These are phyloP conservation scores for Leucocoprinus sp. DNA, from an alignment of 768 basidiomycete species.

Conservation along the genomic window DNA sequence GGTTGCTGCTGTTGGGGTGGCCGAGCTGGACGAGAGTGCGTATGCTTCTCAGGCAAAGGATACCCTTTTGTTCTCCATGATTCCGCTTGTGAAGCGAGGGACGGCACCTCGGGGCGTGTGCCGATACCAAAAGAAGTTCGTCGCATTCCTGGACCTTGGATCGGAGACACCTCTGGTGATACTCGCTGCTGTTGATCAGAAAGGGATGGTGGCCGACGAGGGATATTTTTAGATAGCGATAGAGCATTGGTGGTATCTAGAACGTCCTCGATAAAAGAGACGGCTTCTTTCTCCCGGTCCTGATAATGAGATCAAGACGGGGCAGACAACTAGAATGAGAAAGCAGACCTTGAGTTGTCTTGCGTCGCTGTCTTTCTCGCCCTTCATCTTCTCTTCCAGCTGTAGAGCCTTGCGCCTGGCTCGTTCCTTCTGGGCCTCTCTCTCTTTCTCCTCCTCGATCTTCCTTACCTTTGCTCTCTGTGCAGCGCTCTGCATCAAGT, in stretches of 20 bases:
- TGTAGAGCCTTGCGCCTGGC: constrained; percentile 75
- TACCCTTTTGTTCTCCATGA: constrained; percentile 61
- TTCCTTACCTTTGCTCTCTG: constrained; percentile 75
- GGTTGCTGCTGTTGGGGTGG: not conserved
- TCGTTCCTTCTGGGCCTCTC: constrained; percentile 72
- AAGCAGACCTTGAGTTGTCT: constrained; percentile 2
- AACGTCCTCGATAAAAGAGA: constrained; percentile 40
- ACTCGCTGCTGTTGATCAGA: constrained; percentile 17
- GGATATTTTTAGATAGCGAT: constrained; percentile 12
- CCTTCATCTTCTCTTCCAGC: constrained; percentile 60
- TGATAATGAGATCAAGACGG: not conserved
- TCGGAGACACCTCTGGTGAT: constrained; percentile 16
- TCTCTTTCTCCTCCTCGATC: constrained; percentile 76
- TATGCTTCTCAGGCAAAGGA: constrained; percentile 23
- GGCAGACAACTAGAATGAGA: not conserved
- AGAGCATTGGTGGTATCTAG: constrained; percentile 20
- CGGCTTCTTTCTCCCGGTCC: constrained; percentile 27
- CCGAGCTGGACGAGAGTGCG: constrained; percentile 17
- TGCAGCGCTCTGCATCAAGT: constrained; percentile 77
- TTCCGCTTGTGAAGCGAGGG: constrained; percentile 35
- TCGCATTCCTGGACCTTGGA: not conserved
- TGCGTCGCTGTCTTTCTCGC: constrained; percentile 17
- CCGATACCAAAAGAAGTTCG: constrained; percentile 10
- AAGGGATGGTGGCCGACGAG: constrained; percentile 27
- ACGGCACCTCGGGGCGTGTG: constrained; percentile 10